Evolutionary conservation across 1,284 basidiomycete species (phyloP), one percentile per base, ranked within the genome.

Genomic region (Cryptococcus neoformans): DNA sequence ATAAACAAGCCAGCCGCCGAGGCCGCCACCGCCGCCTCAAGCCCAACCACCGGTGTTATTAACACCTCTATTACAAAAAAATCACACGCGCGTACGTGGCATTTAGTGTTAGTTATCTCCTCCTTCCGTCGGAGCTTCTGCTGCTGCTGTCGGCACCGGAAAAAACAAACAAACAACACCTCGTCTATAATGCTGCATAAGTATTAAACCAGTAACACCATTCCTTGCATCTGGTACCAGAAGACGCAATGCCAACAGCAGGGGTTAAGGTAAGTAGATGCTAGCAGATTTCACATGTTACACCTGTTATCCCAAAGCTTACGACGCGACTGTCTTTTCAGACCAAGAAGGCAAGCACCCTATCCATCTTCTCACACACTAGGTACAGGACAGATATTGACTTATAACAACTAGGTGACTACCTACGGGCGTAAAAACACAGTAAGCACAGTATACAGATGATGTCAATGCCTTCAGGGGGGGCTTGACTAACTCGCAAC

Each of bases 301-400:
- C 21, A 21, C 21, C 21, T 21, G 21, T 21, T 21, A 21, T 21
- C 21, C 21, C 21, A 21, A 21, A 21, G 21, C 21, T 21, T 21
- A 21, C 21, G 21, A 21, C 21, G 21, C 66, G 65, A 65, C 65
- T 70, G 68, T 53, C n/a, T 68, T 67, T 62, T 17, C 59, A 74
- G 72, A 74, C 73, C 58, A 70, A 69, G 53, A 74, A 73, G 65
- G 71, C 72, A 53, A 59, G 62, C 40, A 38, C n/a, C 28, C 12
- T 34, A 10, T 28, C 17, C 12, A 51, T 42, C 21, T 42, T 44
- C 6, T 11, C n/a, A n/a, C 21, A 21, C 21, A 21, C 21, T 21
- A n/a, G n/a, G n/a, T n/a, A 21, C 21, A 21, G 21, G 21, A 21
- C 21, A 21, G 21, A 21, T 21, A 21, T 21, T 21, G 21, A 21